Conservation (phyloP, 164 flowering plant species). For the Liriodendron chinense region DNA sequence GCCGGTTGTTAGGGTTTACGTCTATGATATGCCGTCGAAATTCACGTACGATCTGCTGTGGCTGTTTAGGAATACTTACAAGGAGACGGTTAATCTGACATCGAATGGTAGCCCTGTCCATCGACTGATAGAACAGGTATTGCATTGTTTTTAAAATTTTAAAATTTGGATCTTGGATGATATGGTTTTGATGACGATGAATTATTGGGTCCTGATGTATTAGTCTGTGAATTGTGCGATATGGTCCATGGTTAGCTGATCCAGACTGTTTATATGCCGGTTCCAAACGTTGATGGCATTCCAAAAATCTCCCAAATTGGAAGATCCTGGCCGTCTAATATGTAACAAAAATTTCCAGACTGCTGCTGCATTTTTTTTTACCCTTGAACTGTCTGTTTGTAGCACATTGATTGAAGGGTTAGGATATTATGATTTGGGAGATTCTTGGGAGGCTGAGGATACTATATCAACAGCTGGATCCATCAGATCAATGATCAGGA, state of each 20-base stretch:
- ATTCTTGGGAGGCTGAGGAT: not conserved
- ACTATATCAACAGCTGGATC: too few relatives aligned
- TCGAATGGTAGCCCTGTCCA: constrained; percentile 99
- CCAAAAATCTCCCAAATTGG: too few relatives aligned
- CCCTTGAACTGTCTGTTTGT: too few relatives aligned
- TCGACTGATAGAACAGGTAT: constrained; percentile 87
- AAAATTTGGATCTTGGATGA: not conserved
- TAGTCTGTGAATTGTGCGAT: not conserved
- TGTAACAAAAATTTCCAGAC: too few relatives aligned
- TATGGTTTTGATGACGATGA: not conserved
- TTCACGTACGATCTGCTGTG: constrained; percentile 87
- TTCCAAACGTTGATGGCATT: too few relatives aligned
- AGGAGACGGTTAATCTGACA: constrained; percentile 75
- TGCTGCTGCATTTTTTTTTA: too few relatives aligned
- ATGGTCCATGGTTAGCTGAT: too few relatives aligned
- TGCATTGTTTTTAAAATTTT: not conserved
- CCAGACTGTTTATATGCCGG: too few relatives aligned
- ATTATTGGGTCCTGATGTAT: not conserved
- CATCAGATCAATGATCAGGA: too few relatives aligned
- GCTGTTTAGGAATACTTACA: constrained; percentile 70
- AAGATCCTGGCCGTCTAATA: too few relatives aligned
- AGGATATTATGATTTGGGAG: not conserved
- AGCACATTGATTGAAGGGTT: too few relatives aligned
- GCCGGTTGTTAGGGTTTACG: constrained; percentile 63
- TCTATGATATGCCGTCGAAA: constrained; percentile 87